These are phyloP conservation scores for Arthroderma uncinatum DNA, from an alignment of 2,329 filamentous ascomycete genomes.

Conservation along the genomic window DNA sequence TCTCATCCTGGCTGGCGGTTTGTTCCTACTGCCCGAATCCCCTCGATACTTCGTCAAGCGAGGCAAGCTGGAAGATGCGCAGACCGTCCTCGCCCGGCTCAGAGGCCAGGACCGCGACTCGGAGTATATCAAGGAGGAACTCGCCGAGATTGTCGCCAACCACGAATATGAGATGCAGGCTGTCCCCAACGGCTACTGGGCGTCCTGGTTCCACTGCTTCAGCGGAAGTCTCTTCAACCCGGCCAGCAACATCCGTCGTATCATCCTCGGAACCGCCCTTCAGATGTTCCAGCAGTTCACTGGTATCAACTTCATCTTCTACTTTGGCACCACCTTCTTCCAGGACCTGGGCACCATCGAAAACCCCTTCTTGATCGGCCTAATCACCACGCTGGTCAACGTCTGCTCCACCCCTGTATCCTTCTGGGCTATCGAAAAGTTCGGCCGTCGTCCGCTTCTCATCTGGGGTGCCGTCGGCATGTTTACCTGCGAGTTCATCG, in stretches of 20 bases:
- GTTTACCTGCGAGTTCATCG: slow-evolving; percentile 77
- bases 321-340: slow-evolving; percentile 78
- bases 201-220: slow-evolving; percentile 58
- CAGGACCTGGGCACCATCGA: slow-evolving; percentile 61
- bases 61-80: slow-evolving; percentile 55
- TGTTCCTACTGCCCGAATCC: slow-evolving; percentile 70
- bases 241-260: slow-evolving; percentile 51
- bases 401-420: slow-evolving; percentile 74
- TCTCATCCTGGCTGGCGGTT: slow-evolving; percentile 58
- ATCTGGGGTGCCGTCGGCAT: slow-evolving; percentile 70
- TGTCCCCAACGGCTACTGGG: slow-evolving; percentile 55
- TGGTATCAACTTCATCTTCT: slow-evolving; percentile 85
- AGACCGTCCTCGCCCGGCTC: slow-evolving; percentile 51
- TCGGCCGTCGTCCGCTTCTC: slow-evolving; percentile 70
- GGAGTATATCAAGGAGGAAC: slow-evolving; percentile 64
- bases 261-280: slow-evolving; percentile 58
- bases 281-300: slow-evolving; percentile 77
- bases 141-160: slow-evolving; percentile 80
- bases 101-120: slow-evolving; percentile 64
- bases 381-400: slow-evolving; percentile 83
- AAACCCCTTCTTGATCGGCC: slow-evolving; percentile 70
- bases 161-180: slow-evolving; percentile 68
- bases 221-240: slow-evolving; percentile 42
- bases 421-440: slow-evolving; percentile 73
- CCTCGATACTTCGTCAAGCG: slow-evolving; percentile 78